Evolutionary conservation across 1,284 basidiomycete genomes (phyloP).

Genomic region (Ganoderma lingzhi): DNA sequence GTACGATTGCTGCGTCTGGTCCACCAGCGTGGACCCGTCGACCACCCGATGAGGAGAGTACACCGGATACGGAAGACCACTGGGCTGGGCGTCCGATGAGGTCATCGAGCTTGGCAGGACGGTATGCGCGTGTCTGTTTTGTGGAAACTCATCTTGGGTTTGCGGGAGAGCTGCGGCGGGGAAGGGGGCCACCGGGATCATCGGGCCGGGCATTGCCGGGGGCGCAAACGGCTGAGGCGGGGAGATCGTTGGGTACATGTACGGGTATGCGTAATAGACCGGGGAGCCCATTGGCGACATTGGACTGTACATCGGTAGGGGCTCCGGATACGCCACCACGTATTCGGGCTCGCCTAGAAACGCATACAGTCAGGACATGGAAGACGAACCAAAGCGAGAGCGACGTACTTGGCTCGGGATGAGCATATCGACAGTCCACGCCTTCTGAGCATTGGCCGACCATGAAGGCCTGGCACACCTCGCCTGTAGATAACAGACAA

Average conservation of each 20-base stretch:
- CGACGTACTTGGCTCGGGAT: constrained; percentile 42
- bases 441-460: constrained; percentile 48
- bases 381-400: neutral
- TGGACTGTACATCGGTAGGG: constrained; percentile 21
- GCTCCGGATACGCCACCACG: constrained; percentile 18
- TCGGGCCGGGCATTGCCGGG: constrained; percentile 13
- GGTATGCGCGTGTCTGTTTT: constrained; percentile 4
- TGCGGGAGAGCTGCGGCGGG: constrained; percentile 7
- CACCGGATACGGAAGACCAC: constrained; percentile 10
- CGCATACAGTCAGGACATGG: neutral
- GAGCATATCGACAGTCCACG: constrained; percentile 48
- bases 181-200: constrained; percentile 1
- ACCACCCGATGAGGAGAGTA: constrained; percentile 31
- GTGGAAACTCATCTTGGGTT: neutral
- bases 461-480: constrained; percentile 45
- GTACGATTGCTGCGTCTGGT: constrained; percentile 12
- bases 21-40: constrained; percentile 29
- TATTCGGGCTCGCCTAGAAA: constrained; percentile 24
- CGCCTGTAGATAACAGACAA: constrained; percentile 40
- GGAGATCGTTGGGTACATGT: constrained; percentile 27
- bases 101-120: constrained; percentile 15
- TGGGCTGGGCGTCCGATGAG: constrained; percentile 12
- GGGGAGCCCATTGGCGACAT: constrained; percentile 25
- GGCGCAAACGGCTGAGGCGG: constrained; percentile 24
- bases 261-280: constrained; percentile 23